phyloP scores from a whole-genome alignment of 1,139 yeast species.

The Yueomyces sp. region DNA sequence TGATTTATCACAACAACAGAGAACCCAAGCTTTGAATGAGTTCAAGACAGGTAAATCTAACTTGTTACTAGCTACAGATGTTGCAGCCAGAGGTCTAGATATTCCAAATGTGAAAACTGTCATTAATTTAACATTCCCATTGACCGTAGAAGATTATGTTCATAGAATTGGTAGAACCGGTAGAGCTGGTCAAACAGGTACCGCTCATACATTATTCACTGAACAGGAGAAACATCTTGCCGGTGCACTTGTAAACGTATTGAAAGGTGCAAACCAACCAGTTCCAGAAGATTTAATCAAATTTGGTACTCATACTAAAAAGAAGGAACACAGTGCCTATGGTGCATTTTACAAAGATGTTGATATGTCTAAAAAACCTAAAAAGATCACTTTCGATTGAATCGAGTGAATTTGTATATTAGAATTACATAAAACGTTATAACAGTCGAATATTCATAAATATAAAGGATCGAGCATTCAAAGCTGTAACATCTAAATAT shows the following conservation, averaged over 20 bases:
- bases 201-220: constrained; percentile 89
- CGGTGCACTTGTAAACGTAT: constrained; percentile 85
- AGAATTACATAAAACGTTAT: too few relatives aligned
- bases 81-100: constrained; percentile 97
- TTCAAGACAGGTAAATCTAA: constrained; percentile 74
- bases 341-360: constrained; percentile 95
- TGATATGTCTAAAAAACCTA: constrained; percentile 76
- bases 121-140: constrained; percentile 90
- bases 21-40: constrained; percentile 74
- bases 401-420: background rate
- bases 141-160: constrained; percentile 95
- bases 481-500: too few relatives aligned
- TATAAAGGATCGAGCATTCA: too few relatives aligned
- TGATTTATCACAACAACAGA: constrained; percentile 82
- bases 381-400: constrained; percentile 65
- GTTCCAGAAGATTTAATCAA: constrained; percentile 95
- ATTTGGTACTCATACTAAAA: constrained; percentile 95
- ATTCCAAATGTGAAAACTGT: constrained; percentile 96
- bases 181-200: constrained; percentile 92
- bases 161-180: constrained; percentile 99
- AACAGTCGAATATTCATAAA: too few relatives aligned
- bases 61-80: constrained; percentile 89
- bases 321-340: constrained; percentile 90
- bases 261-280: constrained; percentile 86
- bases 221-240: constrained; percentile 94